These are phyloP conservation scores for Postia placenta DNA, from an alignment of 768 basidiomycete genomes.

Conservation along the genomic window DNA sequence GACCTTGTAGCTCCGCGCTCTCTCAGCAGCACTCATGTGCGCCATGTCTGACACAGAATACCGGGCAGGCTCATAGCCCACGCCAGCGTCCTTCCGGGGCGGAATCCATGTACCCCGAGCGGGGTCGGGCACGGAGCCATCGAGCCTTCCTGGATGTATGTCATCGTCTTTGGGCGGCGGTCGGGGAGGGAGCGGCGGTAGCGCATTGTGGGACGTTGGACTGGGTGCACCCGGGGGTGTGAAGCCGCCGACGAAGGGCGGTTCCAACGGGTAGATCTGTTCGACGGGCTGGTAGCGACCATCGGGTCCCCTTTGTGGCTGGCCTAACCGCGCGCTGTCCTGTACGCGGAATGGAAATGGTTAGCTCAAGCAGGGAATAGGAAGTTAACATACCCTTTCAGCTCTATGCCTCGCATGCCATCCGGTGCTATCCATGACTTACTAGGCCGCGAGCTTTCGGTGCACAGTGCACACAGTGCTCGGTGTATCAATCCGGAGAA, in stretches of 20 bases:
- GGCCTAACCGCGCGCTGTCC: constrained; percentile 19
- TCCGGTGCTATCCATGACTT: constrained; percentile 65
- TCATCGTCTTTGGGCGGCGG: not conserved
- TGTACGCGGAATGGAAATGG: constrained; percentile 24
- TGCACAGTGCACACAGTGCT: no score
- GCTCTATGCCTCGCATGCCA: constrained; percentile 70
- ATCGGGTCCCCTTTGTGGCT: constrained; percentile 37
- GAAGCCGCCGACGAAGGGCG: constrained; percentile 53
- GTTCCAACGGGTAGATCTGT: constrained; percentile 54
- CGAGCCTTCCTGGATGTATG: not conserved
- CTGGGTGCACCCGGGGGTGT: constrained; percentile 3
- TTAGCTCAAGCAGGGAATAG: constrained; percentile 12
- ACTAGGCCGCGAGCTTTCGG: no score
- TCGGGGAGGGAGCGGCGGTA: not conserved
- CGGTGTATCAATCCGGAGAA: no score
- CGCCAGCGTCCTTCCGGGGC: constrained; percentile 4
- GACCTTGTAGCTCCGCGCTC: constrained; percentile 50
- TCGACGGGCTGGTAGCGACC: constrained; percentile 50
- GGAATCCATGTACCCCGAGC: not conserved
- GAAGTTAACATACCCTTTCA: constrained; percentile 35
- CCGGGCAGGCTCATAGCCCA: constrained; percentile 1
- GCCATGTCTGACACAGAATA: constrained; percentile 24
- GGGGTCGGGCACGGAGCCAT: not conserved
- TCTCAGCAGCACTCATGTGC: constrained; percentile 54
- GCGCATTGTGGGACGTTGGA: not conserved